Conservation (phyloP, 805 yeast species). For the Saturnispora galanensis region DNA sequence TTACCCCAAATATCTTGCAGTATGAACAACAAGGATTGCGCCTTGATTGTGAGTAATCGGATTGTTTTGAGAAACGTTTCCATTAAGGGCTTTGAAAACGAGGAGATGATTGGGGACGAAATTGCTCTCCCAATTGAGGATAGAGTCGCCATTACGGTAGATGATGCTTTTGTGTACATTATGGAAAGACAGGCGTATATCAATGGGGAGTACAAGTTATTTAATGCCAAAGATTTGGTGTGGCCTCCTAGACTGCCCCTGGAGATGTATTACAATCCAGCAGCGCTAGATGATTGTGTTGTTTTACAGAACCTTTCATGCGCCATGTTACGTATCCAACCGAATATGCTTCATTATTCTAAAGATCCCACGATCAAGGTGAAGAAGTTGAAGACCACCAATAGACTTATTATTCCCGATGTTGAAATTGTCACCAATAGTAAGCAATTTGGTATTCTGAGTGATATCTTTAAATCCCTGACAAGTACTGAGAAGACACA, state of each 20-base stretch:
- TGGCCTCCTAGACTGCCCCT: conserved; percentile 67
- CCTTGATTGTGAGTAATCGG: conserved; percentile 46
- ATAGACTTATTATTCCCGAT: conserved; percentile 30
- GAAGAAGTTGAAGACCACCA: conserved; percentile 11
- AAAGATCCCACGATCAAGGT: conserved; percentile 17
- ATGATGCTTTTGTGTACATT: conserved; percentile 47
- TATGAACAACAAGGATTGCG: conserved; percentile 36
- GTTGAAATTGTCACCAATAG: conserved; percentile 47
- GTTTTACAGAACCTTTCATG: conserved; percentile 45
- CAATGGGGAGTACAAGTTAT: conserved; percentile 26
- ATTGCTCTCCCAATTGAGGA: conserved; percentile 40
- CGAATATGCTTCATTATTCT: conserved; percentile 41
- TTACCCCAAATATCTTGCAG: conserved; percentile 73
- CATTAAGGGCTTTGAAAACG: conserved; percentile 27
- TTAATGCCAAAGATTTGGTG: conserved; percentile 20
- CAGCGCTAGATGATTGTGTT: conserved; percentile 32
- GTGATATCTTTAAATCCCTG: conserved; percentile 39
- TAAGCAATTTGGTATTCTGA: conserved; percentile 45
- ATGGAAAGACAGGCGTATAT: conserved; percentile 31
- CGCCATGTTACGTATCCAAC: conserved; percentile 39
- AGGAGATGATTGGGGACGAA: conserved; percentile 32
- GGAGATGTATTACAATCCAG: conserved; percentile 48
- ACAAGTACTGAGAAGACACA: conserved; percentile 28
- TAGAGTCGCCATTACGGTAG: conserved; percentile 44
- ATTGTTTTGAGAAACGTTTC: conserved; percentile 44